A percentile compares a stretch with the other conserved stretches of the same genome.
phyloP scores from a whole-genome alignment of 331 rosid species.

The Rhamnella rubrinervis region DNA sequence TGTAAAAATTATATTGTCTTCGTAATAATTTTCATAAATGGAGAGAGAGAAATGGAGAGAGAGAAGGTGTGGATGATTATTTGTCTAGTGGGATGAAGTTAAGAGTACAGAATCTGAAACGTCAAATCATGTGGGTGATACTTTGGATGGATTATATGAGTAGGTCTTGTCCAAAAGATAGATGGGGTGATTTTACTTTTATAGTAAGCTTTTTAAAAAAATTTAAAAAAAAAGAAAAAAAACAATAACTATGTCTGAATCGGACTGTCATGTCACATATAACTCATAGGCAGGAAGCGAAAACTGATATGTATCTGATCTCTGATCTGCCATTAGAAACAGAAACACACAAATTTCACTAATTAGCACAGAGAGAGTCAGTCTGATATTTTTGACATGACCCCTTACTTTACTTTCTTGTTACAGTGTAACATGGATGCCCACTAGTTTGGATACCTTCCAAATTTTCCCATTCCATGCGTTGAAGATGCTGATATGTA shows the following conservation, averaged over 20 bases:
- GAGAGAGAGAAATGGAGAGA: background rate
- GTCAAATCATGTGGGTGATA: conserved; percentile 52
- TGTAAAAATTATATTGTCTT: background rate
- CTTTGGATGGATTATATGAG: conserved; percentile 37
- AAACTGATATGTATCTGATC: background rate
- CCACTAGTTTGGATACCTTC: no score
- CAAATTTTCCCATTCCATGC: no score
- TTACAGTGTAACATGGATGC: no score
- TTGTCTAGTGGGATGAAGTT: conserved; percentile 38
- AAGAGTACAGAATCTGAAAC: conserved; percentile 66
- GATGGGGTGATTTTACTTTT: conserved; percentile 23
- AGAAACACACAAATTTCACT: no score
- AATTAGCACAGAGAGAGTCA: no score
- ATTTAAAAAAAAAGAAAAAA: background rate
- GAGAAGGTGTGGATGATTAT: background rate
- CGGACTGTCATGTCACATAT: conserved; percentile 21
- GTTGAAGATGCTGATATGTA: no score
- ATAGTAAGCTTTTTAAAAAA: background rate
- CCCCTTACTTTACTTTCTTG: no score
- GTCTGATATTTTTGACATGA: no score
- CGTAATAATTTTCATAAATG: background rate
- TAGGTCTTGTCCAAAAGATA: conserved; percentile 44
- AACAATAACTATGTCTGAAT: conserved; percentile 15
- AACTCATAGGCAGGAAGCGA: conserved; percentile 5
- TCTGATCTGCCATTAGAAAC: conserved; percentile 7